Base-by-base conservation (phyloP, 1,284 basidiomycete species). In the Cutaneotrichosporon cavernicola region DNA sequence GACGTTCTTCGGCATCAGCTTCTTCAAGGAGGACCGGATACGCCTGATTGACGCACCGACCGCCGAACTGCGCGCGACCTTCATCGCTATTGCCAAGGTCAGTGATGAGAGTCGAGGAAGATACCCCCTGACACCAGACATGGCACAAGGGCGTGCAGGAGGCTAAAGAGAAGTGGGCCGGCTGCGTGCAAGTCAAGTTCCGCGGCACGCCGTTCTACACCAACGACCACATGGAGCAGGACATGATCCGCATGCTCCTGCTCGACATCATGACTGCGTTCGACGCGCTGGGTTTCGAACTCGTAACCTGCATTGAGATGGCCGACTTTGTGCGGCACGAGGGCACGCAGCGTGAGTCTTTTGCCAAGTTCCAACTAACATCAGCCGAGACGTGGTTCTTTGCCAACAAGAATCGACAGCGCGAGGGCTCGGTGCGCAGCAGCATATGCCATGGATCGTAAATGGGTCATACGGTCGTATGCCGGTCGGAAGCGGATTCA, bases 341-440 rank as follows among this genome's bases (percentile, higher is more conserved):
- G 53, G 32, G 53, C 21, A 40, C n/a, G 36, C 34, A 34, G 32
- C 18, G 21, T 56, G 34, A 40, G 34, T 32, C 7, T 8, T 13
- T 7, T 1, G 2, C 31, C 2, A 2, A 8, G 34, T 36, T 1
- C 11, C 14, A 46, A 34, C 53, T 56, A 34, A 56, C 36, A n/a
- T 4, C 21, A 56, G 53, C 53, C 34, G 53, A 56, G 34, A 38
- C 53, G 34, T 56, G 53, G 53, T 56, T 56, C 53, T 56, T 56
- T 26, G 53, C 34, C 14, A 56, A 34, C 34, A 56, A 56, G 34
- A 8, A 13, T 5, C 14, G 50, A 14, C 26, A 18, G 18, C 43
- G 18, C 43, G 43, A 46, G 43, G 43, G 18, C 18, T 46, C 43
- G 18, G 43, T 46, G 16, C 43, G 43, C 43, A 46, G 43, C 43